Conservation (phyloP, 2,329 filamentous ascomycete species). For the Microdochium trichocladiopsis region DNA sequence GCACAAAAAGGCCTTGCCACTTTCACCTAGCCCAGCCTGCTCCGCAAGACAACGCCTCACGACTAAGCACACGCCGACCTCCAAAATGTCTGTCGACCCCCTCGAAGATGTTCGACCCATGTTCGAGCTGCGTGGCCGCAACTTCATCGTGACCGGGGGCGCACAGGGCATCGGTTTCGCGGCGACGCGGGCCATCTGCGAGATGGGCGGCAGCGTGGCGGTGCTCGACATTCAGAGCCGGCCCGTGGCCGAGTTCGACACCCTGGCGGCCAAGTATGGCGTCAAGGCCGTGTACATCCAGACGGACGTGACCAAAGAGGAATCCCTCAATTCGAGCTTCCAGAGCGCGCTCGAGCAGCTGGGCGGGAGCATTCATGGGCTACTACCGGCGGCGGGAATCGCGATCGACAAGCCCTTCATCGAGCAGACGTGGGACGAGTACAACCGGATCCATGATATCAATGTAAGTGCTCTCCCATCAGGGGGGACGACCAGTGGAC, state of each 20-base stretch:
- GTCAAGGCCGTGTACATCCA: slow-evolving; percentile 2
- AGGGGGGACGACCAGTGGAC: neutral
- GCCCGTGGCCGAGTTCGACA: slow-evolving; percentile 19
- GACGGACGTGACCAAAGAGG: slow-evolving; percentile 12
- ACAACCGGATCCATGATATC: slow-evolving; percentile 26
- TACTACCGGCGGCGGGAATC: slow-evolving; percentile 18
- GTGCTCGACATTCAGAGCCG: slow-evolving; percentile 25
- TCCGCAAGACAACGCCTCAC: no score
- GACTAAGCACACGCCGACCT: neutral
- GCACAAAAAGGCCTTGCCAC: no score
- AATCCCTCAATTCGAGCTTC: slow-evolving; percentile 9
- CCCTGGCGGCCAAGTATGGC: slow-evolving; percentile 5
- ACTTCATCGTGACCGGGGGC: slow-evolving; percentile 30
- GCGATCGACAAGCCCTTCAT: slow-evolving; percentile 19
- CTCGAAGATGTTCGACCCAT: slow-evolving; percentile 17
- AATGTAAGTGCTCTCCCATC: slow-evolving; percentile 23
- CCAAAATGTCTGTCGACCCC: slow-evolving; percentile 1
- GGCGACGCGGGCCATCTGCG: slow-evolving; percentile 25
- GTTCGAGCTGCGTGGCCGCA: slow-evolving; percentile 25
- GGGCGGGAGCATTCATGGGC: slow-evolving; percentile 11
- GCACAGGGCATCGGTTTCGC: slow-evolving; percentile 31
- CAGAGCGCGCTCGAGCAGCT: slow-evolving; percentile 10
- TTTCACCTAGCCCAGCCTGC: no score
- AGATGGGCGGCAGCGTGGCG: slow-evolving; percentile 31
- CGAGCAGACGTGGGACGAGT: slow-evolving; percentile 8